These are phyloP conservation scores for Arctostaphylos glauca DNA, from an alignment of 148 eudicot genomes.

Conservation along the genomic window DNA sequence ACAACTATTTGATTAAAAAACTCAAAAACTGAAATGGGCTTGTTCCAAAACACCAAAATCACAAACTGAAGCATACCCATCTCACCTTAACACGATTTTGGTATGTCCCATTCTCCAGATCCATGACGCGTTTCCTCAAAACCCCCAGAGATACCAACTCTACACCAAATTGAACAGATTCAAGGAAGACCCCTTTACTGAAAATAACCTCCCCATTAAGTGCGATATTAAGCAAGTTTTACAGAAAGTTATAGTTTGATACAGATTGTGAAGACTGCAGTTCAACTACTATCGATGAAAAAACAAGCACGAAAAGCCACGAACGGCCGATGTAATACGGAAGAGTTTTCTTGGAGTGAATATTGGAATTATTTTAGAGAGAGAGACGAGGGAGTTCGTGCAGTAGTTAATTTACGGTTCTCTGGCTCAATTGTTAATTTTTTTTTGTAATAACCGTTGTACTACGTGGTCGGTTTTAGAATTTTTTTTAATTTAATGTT, in stretches of 20 bases:
- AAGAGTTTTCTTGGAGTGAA: neutral
- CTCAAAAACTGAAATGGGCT: constrained; percentile 15
- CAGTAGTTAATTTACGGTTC: neutral
- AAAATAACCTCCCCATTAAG: constrained; percentile 30
- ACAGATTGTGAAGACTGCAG: constrained; percentile 15
- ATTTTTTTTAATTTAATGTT: too few relatives aligned
- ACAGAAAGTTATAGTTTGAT: constrained; percentile 14
- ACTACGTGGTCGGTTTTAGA: too few relatives aligned
- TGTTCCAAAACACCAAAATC: neutral
- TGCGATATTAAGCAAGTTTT: constrained; percentile 3
- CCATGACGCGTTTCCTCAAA: constrained; percentile 56
- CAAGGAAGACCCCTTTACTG: constrained; percentile 30
- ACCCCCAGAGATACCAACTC: constrained; percentile 36
- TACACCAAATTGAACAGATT: constrained; percentile 25
- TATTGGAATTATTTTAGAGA: neutral
- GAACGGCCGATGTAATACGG: constrained; percentile 17
- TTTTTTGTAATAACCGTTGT: too few relatives aligned
- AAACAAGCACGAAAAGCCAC: constrained; percentile 28
- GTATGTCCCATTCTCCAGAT: constrained; percentile 76
- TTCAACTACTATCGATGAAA: constrained; percentile 29
- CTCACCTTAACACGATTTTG: constrained; percentile 70
- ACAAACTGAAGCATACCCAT: neutral
- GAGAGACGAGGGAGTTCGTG: neutral
- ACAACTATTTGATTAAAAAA: neutral
- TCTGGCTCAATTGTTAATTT: neutral